A percentile compares a stretch with the other conserved stretches of the same genome.
Conservation (phyloP, 176 grass and related monocot species). For the Aegilops longissima region DNA sequence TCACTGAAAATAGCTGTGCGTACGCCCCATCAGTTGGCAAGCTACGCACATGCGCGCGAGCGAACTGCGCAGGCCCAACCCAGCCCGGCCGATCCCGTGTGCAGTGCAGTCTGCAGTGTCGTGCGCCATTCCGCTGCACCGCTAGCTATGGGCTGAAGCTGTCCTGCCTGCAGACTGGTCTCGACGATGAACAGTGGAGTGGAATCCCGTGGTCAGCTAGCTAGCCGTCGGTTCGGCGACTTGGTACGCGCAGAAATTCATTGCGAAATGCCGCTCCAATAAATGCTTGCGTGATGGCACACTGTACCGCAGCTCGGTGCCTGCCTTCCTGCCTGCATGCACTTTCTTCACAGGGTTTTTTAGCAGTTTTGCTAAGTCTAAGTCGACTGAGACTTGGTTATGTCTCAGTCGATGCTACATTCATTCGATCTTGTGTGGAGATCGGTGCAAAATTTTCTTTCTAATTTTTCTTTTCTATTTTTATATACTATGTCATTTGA, state of each 20-base stretch:
- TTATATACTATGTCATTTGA: too few relatives aligned
- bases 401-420: too few relatives aligned
- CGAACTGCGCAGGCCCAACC: background rate
- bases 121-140: background rate
- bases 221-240: background rate
- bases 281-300: background rate
- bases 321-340: background rate
- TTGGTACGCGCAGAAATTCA: background rate
- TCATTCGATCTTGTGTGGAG: too few relatives aligned
- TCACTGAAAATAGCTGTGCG: background rate
- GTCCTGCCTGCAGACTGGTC: background rate
- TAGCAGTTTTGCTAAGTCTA: too few relatives aligned
- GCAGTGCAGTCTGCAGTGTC: background rate
- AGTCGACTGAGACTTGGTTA: too few relatives aligned
- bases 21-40: background rate
- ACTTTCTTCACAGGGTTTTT: background rate
- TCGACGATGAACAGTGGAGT: slow-evolving; percentile 6
- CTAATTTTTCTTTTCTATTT: too few relatives aligned
- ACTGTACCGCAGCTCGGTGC: background rate
- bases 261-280: slow-evolving; percentile 9
- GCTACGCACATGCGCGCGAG: background rate
- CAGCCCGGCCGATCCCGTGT: background rate
- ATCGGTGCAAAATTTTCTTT: too few relatives aligned
- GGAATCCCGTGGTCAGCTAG: background rate
- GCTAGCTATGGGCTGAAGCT: too few relatives aligned